These are phyloP conservation scores for Capniomyces stellatus DNA, from an alignment of 371 early-diverging fungal species.

Conservation along the genomic window DNA sequence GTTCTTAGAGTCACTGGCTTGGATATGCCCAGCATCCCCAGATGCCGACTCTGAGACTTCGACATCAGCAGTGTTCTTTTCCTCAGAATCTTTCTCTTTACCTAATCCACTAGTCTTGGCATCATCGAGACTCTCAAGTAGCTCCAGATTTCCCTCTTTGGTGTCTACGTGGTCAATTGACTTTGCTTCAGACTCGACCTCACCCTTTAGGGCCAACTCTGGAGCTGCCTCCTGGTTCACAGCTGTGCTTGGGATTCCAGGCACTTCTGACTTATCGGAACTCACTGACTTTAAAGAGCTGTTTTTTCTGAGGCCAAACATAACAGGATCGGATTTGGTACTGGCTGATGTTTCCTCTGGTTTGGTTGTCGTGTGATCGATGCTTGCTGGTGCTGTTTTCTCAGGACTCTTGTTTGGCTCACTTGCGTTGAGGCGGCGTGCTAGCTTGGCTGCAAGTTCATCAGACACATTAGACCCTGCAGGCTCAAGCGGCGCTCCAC, in stretches of 20 bases:
- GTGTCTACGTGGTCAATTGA: too few species aligned
- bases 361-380: conserved; percentile 14
- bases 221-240: too few species aligned
- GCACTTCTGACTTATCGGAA: too few species aligned
- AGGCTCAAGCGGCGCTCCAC: not conserved
- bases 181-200: too few species aligned
- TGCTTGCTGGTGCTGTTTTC: conserved; percentile 17
- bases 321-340: too few species aligned
- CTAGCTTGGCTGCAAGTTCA: conserved; percentile 4
- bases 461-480: not conserved
- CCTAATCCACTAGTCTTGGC: too few species aligned
- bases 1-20: conserved; percentile 2
- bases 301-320: conserved; percentile 8
- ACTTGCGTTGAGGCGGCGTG: not conserved
- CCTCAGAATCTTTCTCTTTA: too few species aligned
- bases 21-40: conserved; percentile 1
- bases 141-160: too few species aligned
- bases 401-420: conserved; percentile 6
- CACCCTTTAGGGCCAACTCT: too few species aligned
- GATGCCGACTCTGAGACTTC: not conserved
- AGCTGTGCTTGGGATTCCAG: too few species aligned
- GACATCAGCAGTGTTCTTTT: too few species aligned
- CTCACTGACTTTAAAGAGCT: conserved; percentile 6
- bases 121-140: too few species aligned
- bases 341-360: conserved; percentile 11